Base-by-base conservation (phyloP, 768 basidiomycete genomes). In the Guyanaporus albipodus region DNA sequence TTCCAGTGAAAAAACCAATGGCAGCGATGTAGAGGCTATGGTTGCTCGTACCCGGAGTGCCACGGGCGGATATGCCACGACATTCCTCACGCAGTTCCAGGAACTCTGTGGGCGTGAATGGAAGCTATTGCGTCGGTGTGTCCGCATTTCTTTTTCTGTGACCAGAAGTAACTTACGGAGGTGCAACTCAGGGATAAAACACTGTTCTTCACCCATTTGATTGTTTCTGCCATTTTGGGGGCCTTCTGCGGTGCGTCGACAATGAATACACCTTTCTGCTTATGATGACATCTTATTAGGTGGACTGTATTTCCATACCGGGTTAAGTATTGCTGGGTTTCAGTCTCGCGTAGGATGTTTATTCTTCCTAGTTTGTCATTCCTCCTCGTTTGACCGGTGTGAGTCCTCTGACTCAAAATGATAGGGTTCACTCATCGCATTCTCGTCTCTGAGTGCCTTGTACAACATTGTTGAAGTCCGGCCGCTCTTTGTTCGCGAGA, bases 311-410 rank as follows among this genome's bases (percentile, higher is more conserved):
- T 97, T 74, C 68, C 63, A 92, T 23, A 92, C 90, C 0, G 79
- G 76, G 28, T 69, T 78, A 17, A 85, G 80, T 4, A 95, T 96
- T 52, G 88, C 92, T 21, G 93, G 93, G 2, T 96, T 96, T 75
- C 93, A 96, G 63, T 87, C 86, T 29, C 78, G 94, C 24, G 78
- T 98, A n/a, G 94, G 94, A 24, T 90, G 87, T 54, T 67, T 98
- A 33, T 96, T 98, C 76, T 98, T 98, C 80, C 63, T 96, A 58
- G 88, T 88, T 54, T 19, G 63, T 56, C 22, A 28, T 28, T 38
- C 23, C 38, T 15, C 24, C 22, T 22, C 38, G 11, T 11, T 22
- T 21, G 17, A n/a, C 17, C 15, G 24, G 21, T 38, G 35, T 39
- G 31, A 23, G 14, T 17, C 21, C 26, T 37, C 57, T 57, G 14